Base-by-base conservation (phyloP, 179 eudicot species). In the Silene vulgaris region DNA sequence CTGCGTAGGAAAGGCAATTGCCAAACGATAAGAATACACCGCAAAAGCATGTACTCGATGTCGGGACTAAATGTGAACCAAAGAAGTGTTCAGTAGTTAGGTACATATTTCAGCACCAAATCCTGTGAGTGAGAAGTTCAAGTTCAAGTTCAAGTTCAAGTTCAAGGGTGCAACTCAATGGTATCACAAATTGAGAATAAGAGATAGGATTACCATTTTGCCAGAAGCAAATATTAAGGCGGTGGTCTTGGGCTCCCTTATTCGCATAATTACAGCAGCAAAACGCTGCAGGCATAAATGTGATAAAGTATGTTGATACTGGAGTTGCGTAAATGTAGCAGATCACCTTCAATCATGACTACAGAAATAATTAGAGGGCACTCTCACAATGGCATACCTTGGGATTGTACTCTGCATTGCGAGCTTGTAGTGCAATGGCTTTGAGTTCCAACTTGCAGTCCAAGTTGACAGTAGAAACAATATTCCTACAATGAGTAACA, bases 171-270 rank as follows among this genome's bases (percentile, higher is more conserved):
- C 12, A 32, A 35, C 21, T 17, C 45, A 37, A 37, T 37, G 8
- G 45, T 5, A 37, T 37, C 45, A 37, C 45, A 37, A 37, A 37
- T 37, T 37, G 45, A 37, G 45, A 70, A 23, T n/a, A 54, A 62
- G n/a, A 8, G 71, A 70, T 48, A 75, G 65, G 67, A 82, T 83
- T 76, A 91, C 97, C 90, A 92, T 87, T 79, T 91, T 92, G 54
- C 97, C 97, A 79, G 96, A 86, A 76, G 96, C 96, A 86, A 92
- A 92, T 67, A 92, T 88, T 28, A 92, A 75, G 5, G 97, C 97
- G 0, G 97, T 92, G 0, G 97, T 92, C 80, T 91, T 92, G 66
- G 97, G 97, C 40, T 92, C 96, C 76, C 91, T 88, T 32, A 92
- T 91, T 81, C 97, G 86, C 97, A 92, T 89, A 50, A 88, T 92